These are phyloP conservation scores for Rhizoclosmatium sp. DNA, from an alignment of 192 early-diverging fungal genomes.

Conservation along the genomic window DNA sequence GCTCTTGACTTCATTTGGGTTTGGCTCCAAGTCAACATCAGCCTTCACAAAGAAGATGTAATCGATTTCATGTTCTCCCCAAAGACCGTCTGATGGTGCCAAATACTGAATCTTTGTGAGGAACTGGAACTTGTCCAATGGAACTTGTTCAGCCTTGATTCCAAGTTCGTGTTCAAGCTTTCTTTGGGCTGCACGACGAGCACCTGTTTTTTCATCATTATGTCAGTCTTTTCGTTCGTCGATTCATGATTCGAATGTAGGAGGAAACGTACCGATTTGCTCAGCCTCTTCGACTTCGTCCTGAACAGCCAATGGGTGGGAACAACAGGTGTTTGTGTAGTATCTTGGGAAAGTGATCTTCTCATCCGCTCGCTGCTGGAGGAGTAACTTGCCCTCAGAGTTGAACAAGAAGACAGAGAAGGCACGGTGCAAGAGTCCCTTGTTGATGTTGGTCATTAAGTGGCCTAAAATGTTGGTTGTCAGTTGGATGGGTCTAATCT, in stretches of 20 bases:
- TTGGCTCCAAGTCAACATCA: conserved; percentile 77
- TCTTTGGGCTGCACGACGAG: conserved; percentile 86
- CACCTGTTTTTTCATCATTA: conserved; percentile 58
- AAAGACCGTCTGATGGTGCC: conserved; percentile 92
- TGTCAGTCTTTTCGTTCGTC: no score
- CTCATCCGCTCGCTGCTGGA: conserved; percentile 94
- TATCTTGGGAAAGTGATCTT: conserved; percentile 98
- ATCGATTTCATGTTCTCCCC: conserved; percentile 99
- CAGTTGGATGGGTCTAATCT: background rate
- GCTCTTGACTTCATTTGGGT: conserved; percentile 90
- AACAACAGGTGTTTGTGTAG: conserved; percentile 99
- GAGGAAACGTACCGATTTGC: conserved; percentile 64
- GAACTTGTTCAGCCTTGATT: conserved; percentile 71
- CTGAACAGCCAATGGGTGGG: conserved; percentile 86
- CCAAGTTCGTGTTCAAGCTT: conserved; percentile 97
- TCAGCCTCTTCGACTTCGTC: conserved; percentile 81
- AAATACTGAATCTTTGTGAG: conserved; percentile 96
- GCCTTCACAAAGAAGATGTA: conserved; percentile 92
- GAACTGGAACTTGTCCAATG: conserved; percentile 84
- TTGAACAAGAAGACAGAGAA: conserved; percentile 98
- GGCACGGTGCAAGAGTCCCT: conserved; percentile 92
- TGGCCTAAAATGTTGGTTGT: conserved; percentile 67
- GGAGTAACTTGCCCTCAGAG: conserved; percentile 80
- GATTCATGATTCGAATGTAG: no score
- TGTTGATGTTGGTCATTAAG: conserved; percentile 91